These are phyloP conservation scores for Phellopilus nigrolimitatus DNA, from an alignment of 1,284 basidiomycete genomes.

Conservation along the genomic window DNA sequence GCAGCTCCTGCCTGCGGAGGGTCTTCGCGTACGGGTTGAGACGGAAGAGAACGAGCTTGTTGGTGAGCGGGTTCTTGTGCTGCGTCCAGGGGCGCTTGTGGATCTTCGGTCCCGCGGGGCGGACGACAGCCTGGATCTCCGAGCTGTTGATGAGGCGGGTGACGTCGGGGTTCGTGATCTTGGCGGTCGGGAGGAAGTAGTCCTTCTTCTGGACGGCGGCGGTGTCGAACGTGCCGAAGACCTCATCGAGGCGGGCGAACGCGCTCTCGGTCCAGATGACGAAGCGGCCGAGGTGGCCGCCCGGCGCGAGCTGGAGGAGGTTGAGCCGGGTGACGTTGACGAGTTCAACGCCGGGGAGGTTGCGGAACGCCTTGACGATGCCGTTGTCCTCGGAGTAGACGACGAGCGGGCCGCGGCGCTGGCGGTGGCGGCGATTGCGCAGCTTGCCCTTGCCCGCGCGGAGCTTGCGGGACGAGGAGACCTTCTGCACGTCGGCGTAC, in stretches of 20 bases:
- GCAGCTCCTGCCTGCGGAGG: constrained; percentile 80
- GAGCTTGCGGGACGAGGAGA: constrained; percentile 95
- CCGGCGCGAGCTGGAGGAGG: constrained; percentile 98
- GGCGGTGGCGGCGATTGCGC: constrained; percentile 95
- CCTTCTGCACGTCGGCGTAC: constrained; percentile 94
- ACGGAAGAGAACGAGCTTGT: constrained; percentile 96
- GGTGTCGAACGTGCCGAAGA: constrained; percentile 93
- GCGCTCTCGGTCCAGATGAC: constrained; percentile 99
- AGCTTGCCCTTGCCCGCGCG: constrained; percentile 98
- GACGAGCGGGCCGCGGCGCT: constrained; percentile 95
- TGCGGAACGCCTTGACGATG: constrained; percentile 97
- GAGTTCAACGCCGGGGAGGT: constrained; percentile 97
- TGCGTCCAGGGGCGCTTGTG: constrained; percentile 97
- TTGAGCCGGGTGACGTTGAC: constrained; percentile 95
- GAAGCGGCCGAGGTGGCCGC: constrained; percentile 98
- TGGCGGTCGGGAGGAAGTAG: constrained; percentile 87
- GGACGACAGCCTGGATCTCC: constrained; percentile 94
- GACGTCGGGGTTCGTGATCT: constrained; percentile 96
- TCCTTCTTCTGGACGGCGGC: constrained; percentile 88
- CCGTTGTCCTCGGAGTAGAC: constrained; percentile 99
- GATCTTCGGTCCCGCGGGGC: constrained; percentile 74
- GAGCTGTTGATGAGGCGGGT: constrained; percentile 98
- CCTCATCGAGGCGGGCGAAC: constrained; percentile 88
- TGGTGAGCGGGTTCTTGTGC: constrained; percentile 98
- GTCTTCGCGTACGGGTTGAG: constrained; percentile 99